Percentiles rank a stretch among this genome's conserved stretches.
Evolutionary conservation across 2,329 filamentous ascomycete genomes (phyloP).

Genomic region (Penicillium thymicola): DNA sequence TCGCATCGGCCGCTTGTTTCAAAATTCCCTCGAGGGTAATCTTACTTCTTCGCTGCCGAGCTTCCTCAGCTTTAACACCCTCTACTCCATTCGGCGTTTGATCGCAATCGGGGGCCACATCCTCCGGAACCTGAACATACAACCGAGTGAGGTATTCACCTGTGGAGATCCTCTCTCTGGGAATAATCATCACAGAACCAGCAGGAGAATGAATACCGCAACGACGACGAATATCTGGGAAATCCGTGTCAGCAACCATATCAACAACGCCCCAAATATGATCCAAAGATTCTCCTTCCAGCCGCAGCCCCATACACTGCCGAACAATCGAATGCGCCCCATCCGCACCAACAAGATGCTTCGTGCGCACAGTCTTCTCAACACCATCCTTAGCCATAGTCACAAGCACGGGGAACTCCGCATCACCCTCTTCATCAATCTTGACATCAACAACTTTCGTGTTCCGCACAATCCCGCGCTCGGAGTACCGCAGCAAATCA

Average conservation of each 20-base stretch:
- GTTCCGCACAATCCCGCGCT: constrained; percentile 57
- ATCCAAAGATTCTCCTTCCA: constrained; percentile 66
- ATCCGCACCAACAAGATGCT: constrained; percentile 69
- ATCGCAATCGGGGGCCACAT: constrained; percentile 22
- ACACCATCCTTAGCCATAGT: constrained; percentile 26
- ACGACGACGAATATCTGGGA: constrained; percentile 77
- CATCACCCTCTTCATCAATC: constrained; percentile 51
- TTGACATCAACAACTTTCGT: constrained; percentile 62
- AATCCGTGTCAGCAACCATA: constrained; percentile 67
- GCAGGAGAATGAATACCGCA: constrained; percentile 70
- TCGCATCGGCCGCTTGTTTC: constrained; percentile 61
- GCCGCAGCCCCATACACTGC: constrained; percentile 46
- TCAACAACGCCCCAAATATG: constrained; percentile 76
- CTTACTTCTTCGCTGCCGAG: constrained; percentile 61
- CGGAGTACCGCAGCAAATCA: constrained; percentile 61
- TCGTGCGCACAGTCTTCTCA: constrained; percentile 52
- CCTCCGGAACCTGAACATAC: constrained; percentile 48
- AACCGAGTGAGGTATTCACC: constrained; percentile 68
- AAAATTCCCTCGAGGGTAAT: constrained; percentile 63
- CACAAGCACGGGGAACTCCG: constrained; percentile 34
- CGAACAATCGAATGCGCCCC: constrained; percentile 67
- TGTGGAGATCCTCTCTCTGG: constrained; percentile 58
- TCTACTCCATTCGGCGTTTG: constrained; percentile 35
- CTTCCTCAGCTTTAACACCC: constrained; percentile 58
- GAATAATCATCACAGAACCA: constrained; percentile 76